Percentiles rank a stretch among this genome's conserved stretches.
Conservation (phyloP, 2,329 filamentous ascomycete species). For the Epichloe baconii region DNA sequence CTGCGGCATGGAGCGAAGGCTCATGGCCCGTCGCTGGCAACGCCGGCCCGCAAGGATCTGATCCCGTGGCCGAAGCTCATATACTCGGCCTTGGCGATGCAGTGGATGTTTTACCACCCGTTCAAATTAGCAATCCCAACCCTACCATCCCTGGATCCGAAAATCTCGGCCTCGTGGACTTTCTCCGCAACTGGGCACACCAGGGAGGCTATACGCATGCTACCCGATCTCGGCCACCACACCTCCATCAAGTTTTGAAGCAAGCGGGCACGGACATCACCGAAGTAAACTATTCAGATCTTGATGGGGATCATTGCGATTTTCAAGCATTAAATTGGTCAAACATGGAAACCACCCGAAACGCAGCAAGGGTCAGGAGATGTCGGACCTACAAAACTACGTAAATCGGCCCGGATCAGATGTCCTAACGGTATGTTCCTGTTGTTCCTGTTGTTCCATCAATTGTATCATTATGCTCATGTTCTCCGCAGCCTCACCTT, state of each 20-base stretch:
- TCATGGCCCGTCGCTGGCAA: not conserved
- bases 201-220: conserved; percentile 14
- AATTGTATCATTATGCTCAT: not conserved
- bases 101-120: conserved; percentile 6
- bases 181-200: conserved; percentile 36
- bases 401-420: conserved; percentile 38
- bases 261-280: conserved; percentile 12
- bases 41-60: not conserved
- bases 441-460: conserved; percentile 15
- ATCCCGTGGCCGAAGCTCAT: conserved; percentile 1
- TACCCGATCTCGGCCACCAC: conserved; percentile 14
- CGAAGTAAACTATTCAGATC: conserved; percentile 28
- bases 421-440: conserved; percentile 31
- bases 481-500: conserved; percentile 4
- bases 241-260: conserved; percentile 19
- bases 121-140: conserved; percentile 20
- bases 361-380: conserved; percentile 34
- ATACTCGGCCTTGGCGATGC: not conserved
- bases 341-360: conserved; percentile 36
- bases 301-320: conserved; percentile 43
- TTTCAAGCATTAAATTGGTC: conserved; percentile 48
- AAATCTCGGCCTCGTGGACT: conserved; percentile 36
- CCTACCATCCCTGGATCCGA: conserved; percentile 29
- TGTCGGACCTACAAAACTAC: conserved; percentile 43
- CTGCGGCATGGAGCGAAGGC: not conserved